These are phyloP conservation scores for Mimosa pudica DNA, from an alignment of 306 rosid genomes.

Conservation along the genomic window DNA sequence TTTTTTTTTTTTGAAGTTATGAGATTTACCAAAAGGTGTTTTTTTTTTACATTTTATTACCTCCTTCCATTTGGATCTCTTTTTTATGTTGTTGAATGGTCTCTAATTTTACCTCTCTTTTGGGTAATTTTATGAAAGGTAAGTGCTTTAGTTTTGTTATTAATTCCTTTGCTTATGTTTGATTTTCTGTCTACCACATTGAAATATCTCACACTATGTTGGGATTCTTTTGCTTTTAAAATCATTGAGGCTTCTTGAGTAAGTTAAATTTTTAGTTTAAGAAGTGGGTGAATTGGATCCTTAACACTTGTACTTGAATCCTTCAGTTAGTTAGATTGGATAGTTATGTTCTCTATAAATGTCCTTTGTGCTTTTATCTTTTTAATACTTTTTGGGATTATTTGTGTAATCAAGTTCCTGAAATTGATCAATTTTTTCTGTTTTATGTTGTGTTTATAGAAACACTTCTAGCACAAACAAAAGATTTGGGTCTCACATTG, in stretches of 20 bases:
- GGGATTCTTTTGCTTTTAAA: background rate
- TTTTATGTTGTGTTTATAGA: constrained; percentile 22
- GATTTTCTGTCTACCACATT: background rate
- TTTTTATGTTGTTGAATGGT: background rate
- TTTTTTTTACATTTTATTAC: constrained; percentile 5
- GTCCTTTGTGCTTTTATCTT: constrained; percentile 20
- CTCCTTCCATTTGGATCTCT: background rate
- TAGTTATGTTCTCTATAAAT: constrained; percentile 26
- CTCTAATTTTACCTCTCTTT: background rate
- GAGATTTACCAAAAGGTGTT: constrained; percentile 4
- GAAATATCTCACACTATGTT: background rate
- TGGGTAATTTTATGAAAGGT: background rate
- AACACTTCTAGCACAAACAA: constrained; percentile 61
- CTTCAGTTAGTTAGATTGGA: constrained; percentile 2
- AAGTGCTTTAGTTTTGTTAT: background rate
- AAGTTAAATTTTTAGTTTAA: constrained; percentile 36
- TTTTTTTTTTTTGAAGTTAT: background rate
- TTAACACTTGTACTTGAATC: constrained; percentile 10
- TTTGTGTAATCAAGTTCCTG: constrained; percentile 29
- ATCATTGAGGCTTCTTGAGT: constrained; percentile 42
- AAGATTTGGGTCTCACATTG: constrained; percentile 58
- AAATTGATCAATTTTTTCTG: constrained; percentile 20
- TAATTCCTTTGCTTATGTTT: background rate
- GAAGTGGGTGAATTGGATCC: background rate
- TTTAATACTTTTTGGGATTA: constrained; percentile 5